Base-by-base conservation (phyloP, 2,329 filamentous ascomycete species). In the Microdochium trichocladiopsis region DNA sequence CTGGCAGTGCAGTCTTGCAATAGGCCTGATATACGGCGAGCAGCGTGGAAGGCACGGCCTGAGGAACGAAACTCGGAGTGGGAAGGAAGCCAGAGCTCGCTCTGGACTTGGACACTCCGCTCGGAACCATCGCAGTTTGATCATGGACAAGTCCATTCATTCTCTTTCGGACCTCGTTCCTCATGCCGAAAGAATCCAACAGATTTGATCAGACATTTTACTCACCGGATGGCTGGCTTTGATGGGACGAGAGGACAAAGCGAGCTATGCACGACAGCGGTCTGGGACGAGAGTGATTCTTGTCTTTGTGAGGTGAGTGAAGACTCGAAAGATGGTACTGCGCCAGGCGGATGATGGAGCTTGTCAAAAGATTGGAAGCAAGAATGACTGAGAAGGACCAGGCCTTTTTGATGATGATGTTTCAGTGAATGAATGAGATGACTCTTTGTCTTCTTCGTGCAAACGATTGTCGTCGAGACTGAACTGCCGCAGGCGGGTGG, bases 401-500 rank as follows among this genome's bases (percentile, higher is more conserved):
- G 22, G 28, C 41, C 41, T 45, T 45, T n/a, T 28, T 21, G 47
- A 25, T n/a, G 47, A 9, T 21, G 24, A 23, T 49, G 16, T 25
- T 21, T 25, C 22, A 49, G 24, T 4, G 25, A 49, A 23, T 22
- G 47, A 33, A 49, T 49, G 47, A 49, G 24, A 28, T 49, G 47
- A 28, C 47, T 49, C 4, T 28, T 48, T 3, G 47, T 49, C 25
- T 49, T 49, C 47, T 16, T 49, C 8, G 22, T 49, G 41, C 41
- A 45, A 45, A 45, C 41, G 41, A 45, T 45, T n/a, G 41, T 45
- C 41, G 41, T 45, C 21, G 41, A 45, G 41, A 45, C 41, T 45
- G 41, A 12, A 16, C 33, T 45, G 41, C 41, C 41, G 41, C 18
- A 10, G 41, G 41, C 41, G 41, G 41, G 14, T 45, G n/a, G 41